Evolutionary conservation across 345 rosid species (phyloP), one percentile per base, ranked within the genome.

Genomic region (Gossypium bickii): DNA sequence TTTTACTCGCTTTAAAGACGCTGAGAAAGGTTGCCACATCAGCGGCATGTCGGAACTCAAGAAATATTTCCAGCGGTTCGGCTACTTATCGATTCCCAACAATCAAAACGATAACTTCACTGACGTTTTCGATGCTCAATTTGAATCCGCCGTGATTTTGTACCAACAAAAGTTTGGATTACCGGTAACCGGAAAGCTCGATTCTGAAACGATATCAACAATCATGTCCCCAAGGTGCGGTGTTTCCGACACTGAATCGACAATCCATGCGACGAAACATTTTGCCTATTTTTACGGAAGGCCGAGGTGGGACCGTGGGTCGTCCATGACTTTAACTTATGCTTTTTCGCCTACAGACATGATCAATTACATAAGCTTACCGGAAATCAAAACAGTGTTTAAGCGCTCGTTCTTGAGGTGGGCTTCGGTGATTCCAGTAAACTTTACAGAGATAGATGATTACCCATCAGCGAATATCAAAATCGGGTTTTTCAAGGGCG

Each of bases 151-250:
- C 0, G 82, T 94, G 45, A n/a, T 82, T 17, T 45, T 82, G 9
- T 92, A 88, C 80, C 98, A 94, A 60, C 74, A 72, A 3, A 88
- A 82, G 71, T 79, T 94, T 0, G 97, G 98, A 17, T 81, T 94
- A 16, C 85, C 89, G 3, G 83, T 83, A 4, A 89, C 92, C 12
- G 98, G 94, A 0, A 79, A 80, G 74, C 86, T 92, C 29, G 97
- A 94, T 74, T 75, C 87, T 51, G 81, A 80, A 38, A 94, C 98
- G 3, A 83, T 94, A 51, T 45, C 87, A 0, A 55, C 84, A 15
- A 85, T 92, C 81, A 82, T 87, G 82, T 76, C 92, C 3, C 98
- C 98, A 6, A 79, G 97, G 51, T 94, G 97, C 71, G 98, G 98
- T 9, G 89, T 91, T 3, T 82, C 85, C 18, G 98, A 94, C 29